A percentile compares a stretch with the other conserved stretches of the same genome.
These are phyloP conservation scores for Pleoardoris graminearum DNA, from an alignment of 2,329 filamentous ascomycete species.

Conservation along the genomic window DNA sequence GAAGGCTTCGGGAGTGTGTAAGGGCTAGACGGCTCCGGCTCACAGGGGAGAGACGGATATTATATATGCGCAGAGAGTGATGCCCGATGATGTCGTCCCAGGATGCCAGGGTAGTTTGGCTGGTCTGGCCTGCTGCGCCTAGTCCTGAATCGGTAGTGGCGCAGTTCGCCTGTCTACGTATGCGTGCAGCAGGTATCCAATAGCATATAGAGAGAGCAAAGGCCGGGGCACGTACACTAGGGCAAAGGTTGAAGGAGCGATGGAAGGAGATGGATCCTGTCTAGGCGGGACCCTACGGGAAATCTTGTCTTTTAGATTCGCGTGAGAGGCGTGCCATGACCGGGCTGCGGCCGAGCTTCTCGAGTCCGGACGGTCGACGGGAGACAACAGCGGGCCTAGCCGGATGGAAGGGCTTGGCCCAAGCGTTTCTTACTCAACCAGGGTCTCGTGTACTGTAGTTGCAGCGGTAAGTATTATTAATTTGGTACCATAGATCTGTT, in stretches of 20 bases:
- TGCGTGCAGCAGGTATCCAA: neutral
- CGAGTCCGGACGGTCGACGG: slow-evolving; percentile 1
- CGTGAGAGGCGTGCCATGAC: neutral
- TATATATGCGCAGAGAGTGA: slow-evolving; percentile 33
- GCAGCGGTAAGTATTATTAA: no score
- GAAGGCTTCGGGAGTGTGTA: neutral
- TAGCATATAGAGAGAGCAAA: neutral
- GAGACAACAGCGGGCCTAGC: slow-evolving; percentile 6
- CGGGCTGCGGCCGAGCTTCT: slow-evolving; percentile 1
- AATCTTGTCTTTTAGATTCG: neutral
- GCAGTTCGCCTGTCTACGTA: slow-evolving; percentile 1
- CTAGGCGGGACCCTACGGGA: neutral
- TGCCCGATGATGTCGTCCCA: slow-evolving; percentile 38
- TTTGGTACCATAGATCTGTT: no score
- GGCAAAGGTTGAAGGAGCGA: neutral
- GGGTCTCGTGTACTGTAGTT: slow-evolving; percentile 6
- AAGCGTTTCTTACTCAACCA: slow-evolving; percentile 10
- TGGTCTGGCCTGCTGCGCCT: slow-evolving; percentile 16
- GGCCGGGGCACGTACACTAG: neutral
- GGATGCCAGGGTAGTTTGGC: slow-evolving; percentile 19
- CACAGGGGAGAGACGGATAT: slow-evolving; percentile 8
- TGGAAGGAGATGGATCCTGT: neutral
- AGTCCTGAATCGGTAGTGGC: neutral
- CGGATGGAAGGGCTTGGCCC: slow-evolving; percentile 10
- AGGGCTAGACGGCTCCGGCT: neutral